Evolutionary conservation across 2,329 filamentous ascomycete species (phyloP).

Genomic region (Periconia digitata): DNA sequence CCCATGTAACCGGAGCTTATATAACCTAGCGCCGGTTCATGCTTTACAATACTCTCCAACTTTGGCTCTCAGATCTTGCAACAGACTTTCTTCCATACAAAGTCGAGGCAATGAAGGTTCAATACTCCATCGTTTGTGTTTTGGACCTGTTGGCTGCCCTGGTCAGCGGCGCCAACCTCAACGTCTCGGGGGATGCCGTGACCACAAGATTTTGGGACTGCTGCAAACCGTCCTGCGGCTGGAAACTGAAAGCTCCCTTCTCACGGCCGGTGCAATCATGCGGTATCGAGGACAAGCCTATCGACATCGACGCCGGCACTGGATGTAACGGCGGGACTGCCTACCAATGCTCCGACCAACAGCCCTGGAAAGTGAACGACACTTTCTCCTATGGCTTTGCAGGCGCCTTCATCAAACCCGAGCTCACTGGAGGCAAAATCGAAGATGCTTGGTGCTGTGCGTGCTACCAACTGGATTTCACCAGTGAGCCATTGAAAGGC

Average conservation of each 20-base stretch:
- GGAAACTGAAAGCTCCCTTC: conserved; percentile 60
- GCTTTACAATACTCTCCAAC: conserved; percentile 34
- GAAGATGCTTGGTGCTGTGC: conserved; percentile 68
- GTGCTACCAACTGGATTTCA: conserved; percentile 65
- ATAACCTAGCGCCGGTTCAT: conserved; percentile 34
- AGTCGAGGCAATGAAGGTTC: conserved; percentile 29
- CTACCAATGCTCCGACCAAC: conserved; percentile 61
- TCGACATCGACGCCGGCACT: conserved; percentile 50
- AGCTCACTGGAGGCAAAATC: conserved; percentile 43
- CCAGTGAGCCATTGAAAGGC: conserved; percentile 55
- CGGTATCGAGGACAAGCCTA: conserved; percentile 56
- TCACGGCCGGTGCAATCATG: conserved; percentile 57
- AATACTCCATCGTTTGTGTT: conserved; percentile 26
- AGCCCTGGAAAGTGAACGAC: conserved; percentile 63
- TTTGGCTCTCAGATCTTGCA: conserved; percentile 31
- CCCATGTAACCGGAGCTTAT: conserved; percentile 38
- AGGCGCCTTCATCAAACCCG: conserved; percentile 55
- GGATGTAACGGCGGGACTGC: conserved; percentile 62
- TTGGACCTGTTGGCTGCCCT: conserved; percentile 26
- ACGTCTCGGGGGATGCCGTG: conserved; percentile 33
- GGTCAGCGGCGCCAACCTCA: conserved; percentile 21
- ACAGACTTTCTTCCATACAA: conserved; percentile 27
- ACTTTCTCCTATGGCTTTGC: conserved; percentile 65
- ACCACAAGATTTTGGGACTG: conserved; percentile 57
- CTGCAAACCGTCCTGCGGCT: conserved; percentile 69